A percentile compares a stretch with the other conserved stretches of the same genome.
These are phyloP conservation scores for Aspergillus fijiensis DNA, from an alignment of 2,329 filamentous ascomycete genomes.

Conservation along the genomic window DNA sequence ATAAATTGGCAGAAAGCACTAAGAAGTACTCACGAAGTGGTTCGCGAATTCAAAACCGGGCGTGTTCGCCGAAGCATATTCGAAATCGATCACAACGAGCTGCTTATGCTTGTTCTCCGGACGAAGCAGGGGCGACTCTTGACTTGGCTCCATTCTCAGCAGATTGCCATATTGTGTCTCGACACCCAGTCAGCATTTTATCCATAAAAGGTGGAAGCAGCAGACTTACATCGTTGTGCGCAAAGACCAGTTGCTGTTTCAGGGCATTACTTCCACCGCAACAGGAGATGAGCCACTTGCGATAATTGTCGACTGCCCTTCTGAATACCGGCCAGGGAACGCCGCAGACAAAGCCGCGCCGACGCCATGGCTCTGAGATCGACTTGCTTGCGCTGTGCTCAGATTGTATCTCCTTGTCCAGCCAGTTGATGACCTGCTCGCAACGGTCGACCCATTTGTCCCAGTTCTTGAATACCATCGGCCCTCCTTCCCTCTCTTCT, in stretches of 20 bases:
- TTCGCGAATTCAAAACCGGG: constrained; percentile 92
- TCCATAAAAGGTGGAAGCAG: not conserved
- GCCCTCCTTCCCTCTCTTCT: constrained; percentile 73
- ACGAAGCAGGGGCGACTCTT: constrained; percentile 79
- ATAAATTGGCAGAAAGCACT: not conserved
- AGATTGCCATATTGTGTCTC: constrained; percentile 99
- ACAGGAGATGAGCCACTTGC: constrained; percentile 67
- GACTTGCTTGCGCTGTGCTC: constrained; percentile 45
- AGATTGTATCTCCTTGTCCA: constrained; percentile 59
- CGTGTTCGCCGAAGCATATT: constrained; percentile 88
- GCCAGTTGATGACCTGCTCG: constrained; percentile 52
- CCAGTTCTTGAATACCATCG: constrained; percentile 89
- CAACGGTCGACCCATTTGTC: constrained; percentile 78
- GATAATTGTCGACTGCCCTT: constrained; percentile 72
- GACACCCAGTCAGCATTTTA: constrained; percentile 15
- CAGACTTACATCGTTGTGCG: constrained; percentile 86
- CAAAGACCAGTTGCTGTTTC: constrained; percentile 78
- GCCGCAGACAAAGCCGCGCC: constrained; percentile 75
- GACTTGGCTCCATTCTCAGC: constrained; percentile 68
- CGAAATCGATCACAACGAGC: constrained; percentile 95
- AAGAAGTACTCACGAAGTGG: constrained; percentile 67
- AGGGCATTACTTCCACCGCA: constrained; percentile 69
- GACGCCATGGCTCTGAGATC: constrained; percentile 60
- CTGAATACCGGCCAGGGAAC: constrained; percentile 79
- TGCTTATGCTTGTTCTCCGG: constrained; percentile 95